Base-by-base conservation (phyloP, 371 early-diverging fungal species). In the Aphelidium insulamus region DNA sequence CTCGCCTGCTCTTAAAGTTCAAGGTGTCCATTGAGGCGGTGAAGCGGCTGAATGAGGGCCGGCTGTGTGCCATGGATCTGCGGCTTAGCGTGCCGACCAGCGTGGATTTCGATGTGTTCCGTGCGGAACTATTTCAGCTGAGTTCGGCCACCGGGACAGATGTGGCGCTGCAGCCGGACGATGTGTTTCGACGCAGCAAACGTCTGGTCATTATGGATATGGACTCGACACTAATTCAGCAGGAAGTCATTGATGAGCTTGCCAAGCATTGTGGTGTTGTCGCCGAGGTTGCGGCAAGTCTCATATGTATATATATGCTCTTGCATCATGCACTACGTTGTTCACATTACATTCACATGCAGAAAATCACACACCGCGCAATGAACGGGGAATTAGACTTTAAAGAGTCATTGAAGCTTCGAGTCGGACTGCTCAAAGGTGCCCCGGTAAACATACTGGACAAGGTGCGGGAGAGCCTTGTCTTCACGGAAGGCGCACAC, bases 241-340 rank as follows among this genome's bases (percentile, higher is more conserved):
- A 92, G 50, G 97, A 95, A 45, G 90, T 88, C 14, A 95, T 95
- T 61, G 97, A 95, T 50, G 94, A 92, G 56, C 78, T 95, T 52
- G 97, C 92, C 9, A 55, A 74, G 21, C 53, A 76, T 41, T 77
- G 82, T 6, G 91, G 91, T 30, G 82, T 91, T 15, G 77, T 83
- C 23, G 73, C 77, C 12, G 50, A 86, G 51, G 88, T 95, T 3
- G 71, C 90, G 14, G 86, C 76, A 68, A 48, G 67, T 53, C 22
- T 18, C 21, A 18, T 20, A 10, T 31, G 9, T 20, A 33, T 2
- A 14, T 32, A 10, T 41, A 28, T 9, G n/a, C 8, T 25, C 28
- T 40, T 8, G 18, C 25, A 26, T 30, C 11, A 18, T 17, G 23
- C 19, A 33, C 28, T 8, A 19, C 19, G 28, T 24, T 23, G 10